Evolutionary conservation across 2,329 filamentous ascomycete genomes (phyloP), one percentile per base, ranked within the genome.

Genomic region (Aspergillus caelatus): DNA sequence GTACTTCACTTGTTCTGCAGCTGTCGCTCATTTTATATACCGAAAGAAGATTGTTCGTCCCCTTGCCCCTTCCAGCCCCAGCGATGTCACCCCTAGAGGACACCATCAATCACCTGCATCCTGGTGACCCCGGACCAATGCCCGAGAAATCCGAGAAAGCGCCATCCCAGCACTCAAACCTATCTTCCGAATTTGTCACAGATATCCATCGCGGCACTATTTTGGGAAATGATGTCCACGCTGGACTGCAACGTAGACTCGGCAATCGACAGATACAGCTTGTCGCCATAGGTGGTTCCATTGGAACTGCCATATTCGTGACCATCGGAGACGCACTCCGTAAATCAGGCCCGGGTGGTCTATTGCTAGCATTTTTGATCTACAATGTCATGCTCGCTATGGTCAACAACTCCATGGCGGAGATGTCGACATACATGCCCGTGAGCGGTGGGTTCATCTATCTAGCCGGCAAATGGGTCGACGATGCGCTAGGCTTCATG

Each of bases 401-500:
- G 62, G 72, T 79, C 41, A 79, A 77, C 66, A 79, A 79, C 70
- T 77, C 71, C 57, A 71, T 79, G 19, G 81, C 81, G 43, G 81
- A 83, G 65, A 82, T 83, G 80, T 74, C 75, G 19, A 78, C 74
- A 6, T 80, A 77, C 30, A 74, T 78, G 67, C 81, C 81, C 16
- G 75, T 83, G 7, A 75, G 74, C 23, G 76, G 76, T 34, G 77
- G 74, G 0, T 81, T 81, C 58, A 76, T 82, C 54, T 77, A 77
- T 16, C 69, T 81, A 53, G 79, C 77, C 12, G 74, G 78, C 21
- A 74, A 78, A 67, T 82, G 79, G 79, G 80, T 82, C 1, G 80
- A 83, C 61, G 77, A 78, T 48, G 80, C 81, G 2, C 72, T 81
- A 30, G 79, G 80, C 0, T 82, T 82, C 60, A 77, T 78, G 67